A percentile compares a stretch with the other conserved stretches of the same genome.
Conservation (phyloP, 306 rosid genomes). For the Medicago ruthenica region DNA sequence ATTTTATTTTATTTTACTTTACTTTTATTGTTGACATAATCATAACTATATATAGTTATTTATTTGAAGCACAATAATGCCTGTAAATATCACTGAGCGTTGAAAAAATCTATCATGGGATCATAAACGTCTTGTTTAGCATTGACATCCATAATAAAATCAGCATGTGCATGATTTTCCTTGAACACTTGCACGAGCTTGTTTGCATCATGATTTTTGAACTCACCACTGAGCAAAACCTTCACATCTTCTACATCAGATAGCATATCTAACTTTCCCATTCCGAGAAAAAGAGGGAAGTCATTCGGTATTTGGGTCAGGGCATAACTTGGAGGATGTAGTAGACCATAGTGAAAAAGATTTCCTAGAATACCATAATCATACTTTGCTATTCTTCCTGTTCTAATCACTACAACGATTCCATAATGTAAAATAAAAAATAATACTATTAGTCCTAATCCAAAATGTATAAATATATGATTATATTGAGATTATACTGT, state of each 20-base stretch:
- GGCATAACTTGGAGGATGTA: slow-evolving; percentile 63
- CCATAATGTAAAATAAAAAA: neutral
- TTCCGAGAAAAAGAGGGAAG: slow-evolving; percentile 58
- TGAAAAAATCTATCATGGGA: slow-evolving; percentile 57
- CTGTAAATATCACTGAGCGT: slow-evolving; percentile 32
- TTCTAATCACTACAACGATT: slow-evolving; percentile 61
- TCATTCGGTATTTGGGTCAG: slow-evolving; percentile 60
- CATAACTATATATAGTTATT: too few relatives aligned
- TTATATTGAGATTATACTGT: neutral
- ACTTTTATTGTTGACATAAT: neutral
- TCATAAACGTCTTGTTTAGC: slow-evolving; percentile 63
- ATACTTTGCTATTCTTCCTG: slow-evolving; percentile 54
- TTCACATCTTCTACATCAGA: slow-evolving; percentile 59
- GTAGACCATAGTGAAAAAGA: slow-evolving; percentile 43
- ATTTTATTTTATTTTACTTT: too few relatives aligned
- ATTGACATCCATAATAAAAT: slow-evolving; percentile 58
- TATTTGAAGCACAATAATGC: neutral
- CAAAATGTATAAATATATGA: too few relatives aligned
- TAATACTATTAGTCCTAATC: neutral
- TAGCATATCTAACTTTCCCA: slow-evolving; percentile 63
- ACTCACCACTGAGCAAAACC: slow-evolving; percentile 48
- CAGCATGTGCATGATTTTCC: slow-evolving; percentile 65
- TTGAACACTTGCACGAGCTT: slow-evolving; percentile 52
- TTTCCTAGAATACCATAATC: slow-evolving; percentile 44
- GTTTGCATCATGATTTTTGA: slow-evolving; percentile 51